Base-by-base conservation (phyloP, 768 basidiomycete species). In the Leccinum broughii region DNA sequence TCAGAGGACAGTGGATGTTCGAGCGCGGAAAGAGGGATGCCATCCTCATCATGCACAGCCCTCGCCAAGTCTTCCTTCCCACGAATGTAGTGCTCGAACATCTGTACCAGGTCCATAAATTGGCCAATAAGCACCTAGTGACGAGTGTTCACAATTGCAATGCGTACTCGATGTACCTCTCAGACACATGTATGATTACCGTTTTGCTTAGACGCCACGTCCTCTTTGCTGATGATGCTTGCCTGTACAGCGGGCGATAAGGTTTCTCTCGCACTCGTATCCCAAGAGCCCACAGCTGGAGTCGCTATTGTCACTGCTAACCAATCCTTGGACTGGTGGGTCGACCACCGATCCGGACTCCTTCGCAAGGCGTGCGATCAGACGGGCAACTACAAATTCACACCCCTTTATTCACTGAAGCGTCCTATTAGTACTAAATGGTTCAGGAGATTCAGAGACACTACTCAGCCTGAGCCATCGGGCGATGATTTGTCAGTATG, bases 1-100 rank as follows among this genome's bases (percentile, higher is more conserved):
- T 76, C 53, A 76, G 72, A 54, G 74, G 68, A 22, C 63, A 64
- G 20, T 78, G 75, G 74, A 44, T 58, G 17, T 78, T 76, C 24
- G 57, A 67, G 28, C 52, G 50, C 11, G 58, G 64, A 22, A 70
- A 65, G 48, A 71, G 72, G 2, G 72, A 69, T 0, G 76, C 74
- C 22, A 28, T 77, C 39, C 62, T 77, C 20, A 64, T 75, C 52
- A 68, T 77, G 73, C 67, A 70, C 34, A 58, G 34, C 22, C 75
- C 77, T 11, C 72, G 67, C 4, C 56, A 58, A 39, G 55, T 44
- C 15, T 70, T 34, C 48, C 6, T 72, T 13, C 68, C 70, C 1
- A 60, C 55, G 2, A 55, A 66, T 0, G 61, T 64, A 3, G 55
- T 75, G 3, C 61, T 77, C 22, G 65, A 70, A 8, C 62, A 57